These are phyloP conservation scores for Pisolithus orientalis DNA, from an alignment of 768 basidiomycete species.

Conservation along the genomic window DNA sequence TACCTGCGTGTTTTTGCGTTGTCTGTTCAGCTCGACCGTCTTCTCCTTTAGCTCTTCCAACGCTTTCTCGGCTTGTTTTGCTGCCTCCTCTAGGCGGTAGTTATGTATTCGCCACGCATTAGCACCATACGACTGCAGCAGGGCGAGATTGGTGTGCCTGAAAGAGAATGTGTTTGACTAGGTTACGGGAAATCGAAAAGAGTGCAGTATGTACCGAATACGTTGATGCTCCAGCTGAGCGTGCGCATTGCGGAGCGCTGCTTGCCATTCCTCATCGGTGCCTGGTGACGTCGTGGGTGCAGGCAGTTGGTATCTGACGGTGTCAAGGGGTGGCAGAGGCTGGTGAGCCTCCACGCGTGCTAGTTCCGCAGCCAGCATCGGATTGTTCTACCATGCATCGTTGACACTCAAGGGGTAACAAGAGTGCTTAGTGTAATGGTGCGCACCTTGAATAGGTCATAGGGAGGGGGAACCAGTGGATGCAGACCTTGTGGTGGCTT, in stretches of 20 bases:
- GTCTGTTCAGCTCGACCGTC: constrained; percentile 82
- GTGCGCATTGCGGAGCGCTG: constrained; percentile 67
- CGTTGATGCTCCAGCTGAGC: constrained; percentile 84
- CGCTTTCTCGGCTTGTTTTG: constrained; percentile 62
- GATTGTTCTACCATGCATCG: constrained; percentile 45
- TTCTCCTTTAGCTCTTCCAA: constrained; percentile 74
- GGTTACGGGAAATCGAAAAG: neutral
- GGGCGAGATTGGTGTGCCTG: constrained; percentile 77
- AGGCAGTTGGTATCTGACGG: constrained; percentile 67
- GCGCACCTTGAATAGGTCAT: constrained; percentile 64
- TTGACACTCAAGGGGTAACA: neutral
- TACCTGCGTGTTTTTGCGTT: constrained; percentile 83
- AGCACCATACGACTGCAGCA: constrained; percentile 80
- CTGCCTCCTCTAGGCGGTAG: constrained; percentile 74
- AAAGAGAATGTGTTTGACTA: constrained; percentile 5
- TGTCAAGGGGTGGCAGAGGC: constrained; percentile 63
- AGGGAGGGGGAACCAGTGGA: constrained; percentile 61
- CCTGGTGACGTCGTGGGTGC: constrained; percentile 55
- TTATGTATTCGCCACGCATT: constrained; percentile 94
- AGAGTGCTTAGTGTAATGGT: constrained; percentile 17
- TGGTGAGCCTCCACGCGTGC: constrained; percentile 66
- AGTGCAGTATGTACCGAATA: constrained; percentile 47
- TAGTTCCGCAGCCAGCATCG: constrained; percentile 67
- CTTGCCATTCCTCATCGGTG: constrained; percentile 72
- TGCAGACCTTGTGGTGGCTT: constrained; percentile 57